phyloP scores from a whole-genome alignment of 2,329 filamentous ascomycete genomes.

The Microsporum audouinii region DNA sequence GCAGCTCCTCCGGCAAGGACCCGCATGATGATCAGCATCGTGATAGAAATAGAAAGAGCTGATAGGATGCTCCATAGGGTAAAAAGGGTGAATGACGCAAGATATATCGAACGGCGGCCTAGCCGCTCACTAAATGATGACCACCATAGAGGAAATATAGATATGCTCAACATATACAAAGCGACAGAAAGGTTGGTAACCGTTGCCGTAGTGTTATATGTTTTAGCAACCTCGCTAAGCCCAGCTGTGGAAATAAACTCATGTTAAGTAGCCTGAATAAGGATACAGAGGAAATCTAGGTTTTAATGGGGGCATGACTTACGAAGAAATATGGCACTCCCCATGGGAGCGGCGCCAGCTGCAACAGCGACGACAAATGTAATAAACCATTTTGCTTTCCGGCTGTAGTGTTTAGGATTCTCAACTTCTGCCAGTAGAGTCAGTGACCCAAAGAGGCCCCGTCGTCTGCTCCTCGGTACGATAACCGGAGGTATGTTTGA shows the following conservation, averaged over 20 bases:
- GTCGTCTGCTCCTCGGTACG: conserved; percentile 45
- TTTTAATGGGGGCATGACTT: conserved; percentile 25
- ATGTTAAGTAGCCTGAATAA: neutral
- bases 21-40: conserved; percentile 67
- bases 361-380: conserved; percentile 67
- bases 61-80: conserved; percentile 58
- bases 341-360: conserved; percentile 67
- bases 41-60: conserved; percentile 57
- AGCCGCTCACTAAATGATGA: conserved; percentile 62
- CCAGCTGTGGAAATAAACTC: conserved; percentile 43
- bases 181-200: conserved; percentile 65
- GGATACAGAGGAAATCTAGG: neutral
- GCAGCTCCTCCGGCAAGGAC: conserved; percentile 63
- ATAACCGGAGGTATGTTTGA: conserved; percentile 24
- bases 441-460: conserved; percentile 62
- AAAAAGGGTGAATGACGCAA: conserved; percentile 62
- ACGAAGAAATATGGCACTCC: conserved; percentile 76
- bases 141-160: conserved; percentile 80
- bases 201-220: conserved; percentile 52
- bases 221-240: conserved; percentile 50
- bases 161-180: conserved; percentile 72
- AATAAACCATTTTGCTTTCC: conserved; percentile 71
- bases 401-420: conserved; percentile 60
- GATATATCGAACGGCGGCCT: conserved; percentile 67
- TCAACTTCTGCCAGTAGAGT: conserved; percentile 68